Evolutionary conservation across 768 basidiomycete species (phyloP), one percentile per base, ranked within the genome.

Genomic region (Dioszegia aurantiaca): DNA sequence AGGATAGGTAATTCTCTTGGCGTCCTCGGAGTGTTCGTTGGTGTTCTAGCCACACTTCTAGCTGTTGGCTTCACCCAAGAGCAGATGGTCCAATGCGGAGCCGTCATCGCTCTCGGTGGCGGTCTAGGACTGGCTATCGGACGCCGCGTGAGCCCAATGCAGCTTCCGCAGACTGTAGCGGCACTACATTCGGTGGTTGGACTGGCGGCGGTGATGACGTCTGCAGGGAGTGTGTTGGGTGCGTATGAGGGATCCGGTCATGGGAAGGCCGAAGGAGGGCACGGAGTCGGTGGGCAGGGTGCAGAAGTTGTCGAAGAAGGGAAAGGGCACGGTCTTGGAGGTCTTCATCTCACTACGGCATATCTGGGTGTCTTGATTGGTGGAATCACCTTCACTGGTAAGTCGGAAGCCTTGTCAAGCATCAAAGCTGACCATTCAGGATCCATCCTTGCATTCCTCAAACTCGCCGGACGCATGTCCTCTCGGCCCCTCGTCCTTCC

Each of bases 1-100:
- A 82, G 90, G 30, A 86, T 88, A 73, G 90, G 90, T n/a, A 92
- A 92, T 75, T 82, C 83, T 19, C 82, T 92, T n/a, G 90, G 90
- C 37, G 85, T 92, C 61, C 82, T 92, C 3, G 90, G 90, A 59
- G 90, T 92, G 21, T 80, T 83, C 41, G 86, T 87, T 21, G 89
- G 89, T 61, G 85, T 91, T 58, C 78, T 91, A 12, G 81, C 90
- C 0, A 90, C 89, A 2, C 78, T 92, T 39, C 84, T 82, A 11
- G 90, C 90, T 17, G 89, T 90, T 51, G 90, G 90, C 2, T 91
- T 91, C 77, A 79, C 87, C 12, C 81, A 84, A 11, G 85, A 84
- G 58, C 82, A 87, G 26, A 80, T 92, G 42, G 83, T 80, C 6
- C 90, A 92, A 64, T 91, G 90, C 72, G 87, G 83, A 10, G 85